Percentiles rank a stretch among this genome's conserved stretches.
Evolutionary conservation across 345 rosid genomes (phyloP).

Genomic region (Euphorbia peplus): DNA sequence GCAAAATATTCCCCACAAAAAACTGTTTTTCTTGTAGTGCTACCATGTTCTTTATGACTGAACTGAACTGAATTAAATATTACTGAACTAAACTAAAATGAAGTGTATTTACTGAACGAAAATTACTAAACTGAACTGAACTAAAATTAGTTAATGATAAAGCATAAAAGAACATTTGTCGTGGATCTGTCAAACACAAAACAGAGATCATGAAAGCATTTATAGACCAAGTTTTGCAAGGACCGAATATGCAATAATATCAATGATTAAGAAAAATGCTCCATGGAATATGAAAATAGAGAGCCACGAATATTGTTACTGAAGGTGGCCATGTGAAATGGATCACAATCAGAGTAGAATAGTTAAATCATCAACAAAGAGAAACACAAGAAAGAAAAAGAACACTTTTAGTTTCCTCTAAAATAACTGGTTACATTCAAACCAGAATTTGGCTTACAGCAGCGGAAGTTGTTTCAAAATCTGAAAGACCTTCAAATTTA

Average conservation of each 20-base stretch:
- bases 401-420: background rate
- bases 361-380: background rate
- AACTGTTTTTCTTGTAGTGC: too few relatives aligned
- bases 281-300: background rate
- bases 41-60: too few relatives aligned
- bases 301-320: background rate
- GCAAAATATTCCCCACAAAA: too few relatives aligned
- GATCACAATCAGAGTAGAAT: background rate
- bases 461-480: background rate
- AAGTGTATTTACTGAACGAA: too few relatives aligned
- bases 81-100: too few relatives aligned
- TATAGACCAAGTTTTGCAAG: background rate
- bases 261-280: background rate
- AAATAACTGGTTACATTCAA: background rate
- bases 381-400: background rate
- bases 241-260: background rate
- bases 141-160: too few relatives aligned
- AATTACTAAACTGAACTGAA: too few relatives aligned
- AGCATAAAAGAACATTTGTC: slow-evolving; percentile 87
- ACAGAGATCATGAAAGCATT: background rate
- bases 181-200: slow-evolving; percentile 56
- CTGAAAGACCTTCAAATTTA: background rate
- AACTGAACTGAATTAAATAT: too few relatives aligned
- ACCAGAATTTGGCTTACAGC: background rate
- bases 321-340: background rate